Conservation (phyloP, 75 land plant species). For the Azolla pinnata region DNA sequence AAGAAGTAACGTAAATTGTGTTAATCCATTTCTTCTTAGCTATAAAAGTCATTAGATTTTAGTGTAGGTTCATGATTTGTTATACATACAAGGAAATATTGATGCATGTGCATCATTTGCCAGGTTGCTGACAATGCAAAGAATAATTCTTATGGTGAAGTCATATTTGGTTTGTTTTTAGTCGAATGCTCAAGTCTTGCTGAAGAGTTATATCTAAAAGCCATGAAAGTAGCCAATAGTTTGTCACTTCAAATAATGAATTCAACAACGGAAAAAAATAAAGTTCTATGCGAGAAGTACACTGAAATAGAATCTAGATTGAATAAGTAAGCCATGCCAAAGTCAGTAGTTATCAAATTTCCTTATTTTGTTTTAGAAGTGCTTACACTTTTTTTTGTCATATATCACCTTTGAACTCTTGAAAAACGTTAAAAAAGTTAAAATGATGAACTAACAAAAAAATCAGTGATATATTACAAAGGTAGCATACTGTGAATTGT, state of each 20-base stretch:
- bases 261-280: slow-evolving; percentile 19
- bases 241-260: slow-evolving; percentile 12
- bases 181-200: slow-evolving; percentile 23
- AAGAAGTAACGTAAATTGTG: neutral
- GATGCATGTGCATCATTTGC: neutral
- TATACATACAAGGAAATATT: neutral
- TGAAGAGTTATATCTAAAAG: slow-evolving; percentile 15
- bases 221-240: slow-evolving; percentile 11
- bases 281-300: slow-evolving; percentile 9
- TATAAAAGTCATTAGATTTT: neutral
- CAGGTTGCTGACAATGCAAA: slow-evolving; percentile 25
- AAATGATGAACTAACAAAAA: no score
- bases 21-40: neutral
- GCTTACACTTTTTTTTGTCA: no score
- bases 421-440: no score
- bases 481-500: no score
- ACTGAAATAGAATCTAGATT: slow-evolving; percentile 11
- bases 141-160: slow-evolving; percentile 16
- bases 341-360: no score
- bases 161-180: slow-evolving; percentile 22
- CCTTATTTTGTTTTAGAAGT: no score
- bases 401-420: no score
- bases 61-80: no score
- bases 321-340: slow-evolving; percentile 5
- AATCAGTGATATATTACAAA: no score